These are phyloP conservation scores for Xylaria sp. DNA, from an alignment of 2,329 filamentous ascomycete genomes.

Conservation along the genomic window DNA sequence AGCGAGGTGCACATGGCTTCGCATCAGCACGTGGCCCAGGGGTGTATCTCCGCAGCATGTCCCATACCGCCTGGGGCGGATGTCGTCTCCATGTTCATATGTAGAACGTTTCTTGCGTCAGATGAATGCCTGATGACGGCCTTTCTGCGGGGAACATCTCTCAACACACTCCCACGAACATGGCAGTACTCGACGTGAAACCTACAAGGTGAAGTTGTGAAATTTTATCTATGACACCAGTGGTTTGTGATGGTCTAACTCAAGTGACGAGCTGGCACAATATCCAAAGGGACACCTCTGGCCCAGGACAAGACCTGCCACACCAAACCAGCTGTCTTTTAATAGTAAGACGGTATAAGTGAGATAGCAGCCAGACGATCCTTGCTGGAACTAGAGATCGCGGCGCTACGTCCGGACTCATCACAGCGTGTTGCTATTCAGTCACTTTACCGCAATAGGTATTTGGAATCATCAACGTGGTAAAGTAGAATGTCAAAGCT, in stretches of 20 bases:
- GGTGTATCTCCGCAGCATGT: too few species aligned
- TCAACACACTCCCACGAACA: neutral
- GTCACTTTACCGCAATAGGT: neutral
- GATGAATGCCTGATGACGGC: neutral
- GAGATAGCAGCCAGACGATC: neutral
- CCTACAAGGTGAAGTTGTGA: neutral
- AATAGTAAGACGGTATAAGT: neutral
- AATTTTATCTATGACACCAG: neutral
- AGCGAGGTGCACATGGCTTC: neutral
- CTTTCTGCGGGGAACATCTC: neutral
- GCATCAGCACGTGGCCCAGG: too few species aligned
- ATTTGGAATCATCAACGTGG: neutral
- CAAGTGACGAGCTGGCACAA: neutral
- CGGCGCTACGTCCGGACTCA: neutral
- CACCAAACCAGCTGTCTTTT: neutral
- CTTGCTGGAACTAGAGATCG: neutral
- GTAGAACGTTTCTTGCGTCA: too few species aligned
- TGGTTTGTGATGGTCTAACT: neutral
- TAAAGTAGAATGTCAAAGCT: neutral
- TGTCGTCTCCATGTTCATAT: neutral
- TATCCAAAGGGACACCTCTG: neutral
- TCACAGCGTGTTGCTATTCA: too few species aligned
- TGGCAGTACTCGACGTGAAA: neutral
- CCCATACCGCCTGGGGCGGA: too few species aligned
- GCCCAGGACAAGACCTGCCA: neutral